Evolutionary conservation across 495 filamentous ascomycete genomes (phyloP).

Genomic region (Parathielavia hyrcaniae): DNA sequence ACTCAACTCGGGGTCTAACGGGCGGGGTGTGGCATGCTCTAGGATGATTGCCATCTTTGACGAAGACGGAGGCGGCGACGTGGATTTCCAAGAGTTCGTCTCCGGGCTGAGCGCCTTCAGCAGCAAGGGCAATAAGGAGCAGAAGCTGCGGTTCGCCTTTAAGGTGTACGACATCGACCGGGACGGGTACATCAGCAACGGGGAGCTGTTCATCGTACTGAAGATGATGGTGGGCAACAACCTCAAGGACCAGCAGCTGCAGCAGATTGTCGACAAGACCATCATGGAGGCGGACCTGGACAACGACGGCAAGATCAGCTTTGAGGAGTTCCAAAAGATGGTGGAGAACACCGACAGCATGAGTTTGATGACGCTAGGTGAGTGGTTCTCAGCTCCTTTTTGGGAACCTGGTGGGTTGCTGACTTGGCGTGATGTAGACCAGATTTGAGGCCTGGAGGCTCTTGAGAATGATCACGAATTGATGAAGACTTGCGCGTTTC

Average conservation of each 20-base stretch:
- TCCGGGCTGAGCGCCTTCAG: slow-evolving; percentile 92
- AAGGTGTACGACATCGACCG: slow-evolving; percentile 99
- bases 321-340: slow-evolving; percentile 98
- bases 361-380: background rate
- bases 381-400: background rate
- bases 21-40: no score
- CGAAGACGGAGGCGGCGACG: slow-evolving; percentile 94
- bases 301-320: slow-evolving; percentile 95
- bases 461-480: background rate
- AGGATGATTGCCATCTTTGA: slow-evolving; percentile 99
- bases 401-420: background rate
- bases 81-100: slow-evolving; percentile 99
- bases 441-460: background rate
- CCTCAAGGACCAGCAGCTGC: slow-evolving; percentile 96
- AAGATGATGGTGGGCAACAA: slow-evolving; percentile 99
- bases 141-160: slow-evolving; percentile 96
- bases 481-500: background rate
- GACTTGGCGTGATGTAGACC: background rate
- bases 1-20: background rate
- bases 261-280: slow-evolving; percentile 98
- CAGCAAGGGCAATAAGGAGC: slow-evolving; percentile 97
- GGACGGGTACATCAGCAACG: slow-evolving; percentile 97
- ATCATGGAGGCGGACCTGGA: slow-evolving; percentile 99
- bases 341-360: slow-evolving; percentile 38
- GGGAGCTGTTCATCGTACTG: slow-evolving; percentile 96